Base-by-base conservation (phyloP, 345 rosid genomes). In the Excoecaria cochinchinensis region DNA sequence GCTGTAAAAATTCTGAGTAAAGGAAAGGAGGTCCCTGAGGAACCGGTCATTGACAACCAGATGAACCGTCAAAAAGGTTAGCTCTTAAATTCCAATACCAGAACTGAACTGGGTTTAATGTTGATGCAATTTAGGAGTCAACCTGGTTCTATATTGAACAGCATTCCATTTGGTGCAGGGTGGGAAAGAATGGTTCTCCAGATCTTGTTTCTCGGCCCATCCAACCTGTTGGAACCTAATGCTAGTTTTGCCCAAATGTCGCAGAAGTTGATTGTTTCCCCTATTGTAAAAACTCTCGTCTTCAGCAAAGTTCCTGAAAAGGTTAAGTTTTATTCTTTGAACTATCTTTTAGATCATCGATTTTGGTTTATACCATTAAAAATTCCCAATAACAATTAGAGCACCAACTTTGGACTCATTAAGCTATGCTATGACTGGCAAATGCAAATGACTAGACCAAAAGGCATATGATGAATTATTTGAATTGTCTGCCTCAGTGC, bases 161-260 rank as follows among this genome's bases (percentile, higher is more conserved):
- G 48, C 3, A 19, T 52, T 46, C 25, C 76, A 78, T 15, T 67
- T 74, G 42, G 36, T 86, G 85, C 87, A 95, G 98, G 99, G 8
- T 95, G 99, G 99, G 99, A 95, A 82, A 90, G 99, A 87, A 92
- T 92, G 98, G 99, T 95, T 71, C 88, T 95, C 40, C 98, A 95
- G 73, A 95, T 95, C 53, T 77, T 92, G 82, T 95, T 95, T 79
- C 97, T 95, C 10, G 97, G 99, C 48, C 99, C 97, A 0, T 90
- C 97, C 19, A 91, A 95, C 85, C 91, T 95, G 75, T 82, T 95
- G 82, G 99, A 95, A 80, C 99, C 99, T 38, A 92, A 92, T 21
- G 89, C 94, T 65, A 95, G 93, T 87, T 95, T 95, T 56, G 90
- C 93, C 44, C 95, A 89, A 81, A 95, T 91, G 97, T 95, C 99